Evolutionary conservation across 495 filamentous ascomycete species (phyloP), one percentile per base, ranked within the genome.

Genomic region (Hyaloscypha finlandica): DNA sequence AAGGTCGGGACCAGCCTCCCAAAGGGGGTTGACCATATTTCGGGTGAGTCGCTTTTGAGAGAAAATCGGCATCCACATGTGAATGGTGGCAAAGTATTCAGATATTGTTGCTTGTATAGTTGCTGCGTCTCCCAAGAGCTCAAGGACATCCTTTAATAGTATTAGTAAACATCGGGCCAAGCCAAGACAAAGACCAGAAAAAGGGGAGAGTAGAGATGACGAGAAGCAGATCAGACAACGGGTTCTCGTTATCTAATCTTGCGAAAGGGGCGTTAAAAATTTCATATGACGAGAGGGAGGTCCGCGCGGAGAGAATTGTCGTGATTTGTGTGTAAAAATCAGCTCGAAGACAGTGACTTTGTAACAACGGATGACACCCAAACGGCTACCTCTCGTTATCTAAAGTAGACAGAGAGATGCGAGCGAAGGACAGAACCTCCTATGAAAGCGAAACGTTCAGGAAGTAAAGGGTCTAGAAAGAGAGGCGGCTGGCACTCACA

Each of bases 41-140:
- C 64, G 70, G 37, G 61, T 66, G 61, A 84, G 76, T 4, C 81
- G 74, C 66, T 81, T 84, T 59, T 77, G 76, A 1, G 82, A 84
- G 31, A 86, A 70, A 55, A 85, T 77, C 19, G 83, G 83, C 75
- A 86, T 80, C 83, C 82, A 83, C 37, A 35, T 64, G 66, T 81
- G 79, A 11, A 80, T 59, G 20, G 73, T 74, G 12, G 65, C 35
- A 52, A 80, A 80, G 61, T 78, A 81, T 8, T 72, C 69, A 3
- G 55, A 56, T 0, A 76, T 65, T 1, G 72, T 67, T 4, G 74
- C 74, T 35, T 76, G 76, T 48, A 81, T 70, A 37, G 74, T 59
- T 25, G 65, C 59, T 8, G 62, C 67, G 57, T 75, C 68, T 45
- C 72, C 69, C 8, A 81, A 68, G 52, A 75, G 65, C 19, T 76